Evolutionary conservation across 164 flowering plant species (phyloP).

Genomic region (Cinnamomum chago): DNA sequence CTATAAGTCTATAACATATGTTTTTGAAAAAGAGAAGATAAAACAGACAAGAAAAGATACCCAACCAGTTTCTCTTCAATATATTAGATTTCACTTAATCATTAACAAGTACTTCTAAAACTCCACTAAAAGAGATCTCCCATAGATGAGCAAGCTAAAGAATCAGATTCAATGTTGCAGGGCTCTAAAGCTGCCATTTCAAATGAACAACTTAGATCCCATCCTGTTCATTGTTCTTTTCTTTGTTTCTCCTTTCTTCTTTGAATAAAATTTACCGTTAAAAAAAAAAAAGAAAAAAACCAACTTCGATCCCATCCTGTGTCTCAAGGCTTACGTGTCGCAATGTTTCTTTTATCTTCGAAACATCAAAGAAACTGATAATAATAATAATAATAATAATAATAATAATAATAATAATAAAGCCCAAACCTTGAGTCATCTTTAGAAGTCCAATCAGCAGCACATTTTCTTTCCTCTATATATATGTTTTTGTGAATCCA

Average conservation of each 20-base stretch:
- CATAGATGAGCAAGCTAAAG: no score
- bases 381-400: not conserved
- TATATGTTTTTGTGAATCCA: not conserved
- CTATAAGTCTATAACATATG: not conserved
- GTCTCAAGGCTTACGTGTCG: no score
- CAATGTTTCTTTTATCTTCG: not conserved
- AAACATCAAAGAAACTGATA: not conserved
- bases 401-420: not conserved
- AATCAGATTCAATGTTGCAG: not conserved
- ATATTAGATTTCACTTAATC: not conserved
- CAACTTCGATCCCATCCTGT: no score
- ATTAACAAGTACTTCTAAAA: not conserved
- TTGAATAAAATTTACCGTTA: no score
- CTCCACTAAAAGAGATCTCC: not conserved
- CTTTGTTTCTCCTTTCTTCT: no score
- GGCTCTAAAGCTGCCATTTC: not conserved
- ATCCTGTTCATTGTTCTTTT: no score
- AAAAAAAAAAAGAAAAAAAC: no score
- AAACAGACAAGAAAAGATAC: not conserved
- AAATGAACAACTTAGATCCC: not conserved
- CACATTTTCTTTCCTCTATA: not conserved
- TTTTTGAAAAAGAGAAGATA: not conserved
- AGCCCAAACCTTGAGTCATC: not conserved
- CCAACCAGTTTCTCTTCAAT: not conserved
- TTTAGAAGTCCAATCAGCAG: not conserved